Percentiles rank a stretch among this genome's conserved stretches.
phyloP scores from a whole-genome alignment of 1,284 basidiomycete species.

The Puccinia coronata region DNA sequence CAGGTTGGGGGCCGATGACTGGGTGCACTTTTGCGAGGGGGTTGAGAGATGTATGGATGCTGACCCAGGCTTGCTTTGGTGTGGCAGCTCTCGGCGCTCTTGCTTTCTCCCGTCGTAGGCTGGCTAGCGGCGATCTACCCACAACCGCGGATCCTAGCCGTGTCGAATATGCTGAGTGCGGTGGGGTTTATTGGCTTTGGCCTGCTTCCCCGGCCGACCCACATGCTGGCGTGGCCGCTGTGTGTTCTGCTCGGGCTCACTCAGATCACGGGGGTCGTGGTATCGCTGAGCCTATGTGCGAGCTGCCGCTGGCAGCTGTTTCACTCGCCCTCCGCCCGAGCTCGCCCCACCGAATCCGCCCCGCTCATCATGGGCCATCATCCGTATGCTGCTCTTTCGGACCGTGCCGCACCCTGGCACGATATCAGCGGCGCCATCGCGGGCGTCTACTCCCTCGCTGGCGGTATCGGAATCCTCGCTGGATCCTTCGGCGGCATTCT shows the following conservation, averaged over 20 bases:
- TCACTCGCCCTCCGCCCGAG: neutral
- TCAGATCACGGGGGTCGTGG: conserved; percentile 24
- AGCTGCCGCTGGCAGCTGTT: conserved; percentile 24
- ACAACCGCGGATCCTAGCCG: conserved; percentile 6
- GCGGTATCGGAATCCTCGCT: conserved; percentile 17
- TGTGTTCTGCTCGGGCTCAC: conserved; percentile 15
- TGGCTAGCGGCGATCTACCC: conserved; percentile 11
- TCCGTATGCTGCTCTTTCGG: no score
- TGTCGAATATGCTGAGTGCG: conserved; percentile 14
- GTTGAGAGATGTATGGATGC: neutral
- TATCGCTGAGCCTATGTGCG: conserved; percentile 21
- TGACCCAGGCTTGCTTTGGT: neutral
- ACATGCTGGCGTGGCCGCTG: conserved; percentile 11
- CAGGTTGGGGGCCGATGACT: no score
- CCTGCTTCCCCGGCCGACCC: conserved; percentile 1
- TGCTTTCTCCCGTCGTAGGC: conserved; percentile 15
- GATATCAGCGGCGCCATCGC: conserved; percentile 27
- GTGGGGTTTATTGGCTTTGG: conserved; percentile 6
- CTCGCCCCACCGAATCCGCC: neutral
- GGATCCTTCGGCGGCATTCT: conserved; percentile 23
- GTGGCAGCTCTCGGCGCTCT: conserved; percentile 5
- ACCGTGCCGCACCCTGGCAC: neutral
- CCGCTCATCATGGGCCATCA: neutral
- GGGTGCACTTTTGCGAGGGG: no score
- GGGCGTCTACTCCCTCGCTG: conserved; percentile 32